Base-by-base conservation (phyloP, 2,329 filamentous ascomycete species). In the Raffaelea ambrosiae region DNA sequence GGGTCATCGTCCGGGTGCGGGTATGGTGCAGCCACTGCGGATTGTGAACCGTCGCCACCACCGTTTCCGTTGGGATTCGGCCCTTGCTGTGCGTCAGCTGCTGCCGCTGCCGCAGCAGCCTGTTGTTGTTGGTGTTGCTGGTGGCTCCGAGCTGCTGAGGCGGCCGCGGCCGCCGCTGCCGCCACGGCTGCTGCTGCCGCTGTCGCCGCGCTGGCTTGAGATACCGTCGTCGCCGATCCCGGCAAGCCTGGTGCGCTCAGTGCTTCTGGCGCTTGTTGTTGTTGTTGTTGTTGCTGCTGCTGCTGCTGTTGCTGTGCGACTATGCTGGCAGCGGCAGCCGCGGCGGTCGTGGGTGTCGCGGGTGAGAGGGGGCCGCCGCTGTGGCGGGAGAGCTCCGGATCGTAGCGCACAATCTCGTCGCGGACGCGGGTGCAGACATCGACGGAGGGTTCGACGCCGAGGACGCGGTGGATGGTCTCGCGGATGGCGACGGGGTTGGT, bases 401-500 rank as follows among this genome's bases (percentile, higher is more conserved):
- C 55, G 63, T 60, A 26, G 18, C 72, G 72, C 40, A 79, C 58
- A 44, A 79, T 68, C 58, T 80, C 76, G 57, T 81, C 77, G 49
- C 77, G 72, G 4, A 79, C 77, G 50, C 77, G 66, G 38, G 76
- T 74, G 58, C 77, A 80, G 9, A 68, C 72, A 48, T 67, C 67
- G 5, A 81, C 66, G 45, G 63, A 72, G 2, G 76, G 64, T 46
- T 80, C 76, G 33, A 80, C 69, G 46, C 76, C 76, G 21, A 81
- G 66, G 13, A 73, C 67, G 43, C 76, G 72, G 40, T 77, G 62
- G 35, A 83, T 65, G 45, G 74, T 69, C 48, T 83, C 79, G 40
- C 72, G 69, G 48, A 83, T 80, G 41, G 76, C 73, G 38, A 74
- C 70, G 1, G 79, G 79, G 46, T 74, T 79, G 2, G 77, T 81